phyloP scores from a whole-genome alignment of 2,329 filamentous ascomycete genomes.

The Diplodia mutila region DNA sequence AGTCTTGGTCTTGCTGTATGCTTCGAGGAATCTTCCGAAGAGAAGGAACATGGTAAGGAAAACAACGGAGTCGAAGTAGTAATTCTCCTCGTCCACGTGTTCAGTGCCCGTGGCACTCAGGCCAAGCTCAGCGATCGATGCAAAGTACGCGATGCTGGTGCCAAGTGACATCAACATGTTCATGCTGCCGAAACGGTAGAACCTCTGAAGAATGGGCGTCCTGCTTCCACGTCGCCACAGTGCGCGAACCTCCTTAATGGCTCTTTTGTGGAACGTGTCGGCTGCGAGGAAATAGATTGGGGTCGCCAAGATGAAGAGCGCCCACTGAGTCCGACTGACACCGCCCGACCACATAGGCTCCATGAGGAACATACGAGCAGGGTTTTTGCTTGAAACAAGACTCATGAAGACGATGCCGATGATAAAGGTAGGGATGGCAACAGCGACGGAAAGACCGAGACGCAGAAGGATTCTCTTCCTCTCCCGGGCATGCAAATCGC shows the following conservation, averaged over 20 bases:
- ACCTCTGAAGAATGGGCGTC: slow-evolving; percentile 72
- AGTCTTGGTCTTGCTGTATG: slow-evolving; percentile 88
- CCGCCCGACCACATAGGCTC: slow-evolving; percentile 68
- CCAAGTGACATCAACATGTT: slow-evolving; percentile 90
- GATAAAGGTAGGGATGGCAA: slow-evolving; percentile 81
- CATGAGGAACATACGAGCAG: slow-evolving; percentile 68
- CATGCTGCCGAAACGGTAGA: slow-evolving; percentile 96
- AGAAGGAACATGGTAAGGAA: slow-evolving; percentile 90
- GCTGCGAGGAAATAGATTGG: slow-evolving; percentile 86
- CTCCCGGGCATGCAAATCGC: slow-evolving; percentile 71
- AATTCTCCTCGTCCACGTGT: slow-evolving; percentile 41
- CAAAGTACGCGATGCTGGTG: slow-evolving; percentile 84
- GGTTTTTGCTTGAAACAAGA: slow-evolving; percentile 65
- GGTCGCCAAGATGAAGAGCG: slow-evolving; percentile 79
- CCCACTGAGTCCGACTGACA: slow-evolving; percentile 76
- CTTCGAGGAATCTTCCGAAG: slow-evolving; percentile 73
- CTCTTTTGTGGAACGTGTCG: slow-evolving; percentile 79
- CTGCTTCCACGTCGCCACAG: slow-evolving; percentile 78
- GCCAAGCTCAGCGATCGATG: slow-evolving; percentile 76
- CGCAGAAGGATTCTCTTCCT: slow-evolving; percentile 69
- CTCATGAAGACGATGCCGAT: slow-evolving; percentile 93
- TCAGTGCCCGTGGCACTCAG: slow-evolving; percentile 54
- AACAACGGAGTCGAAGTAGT: slow-evolving; percentile 90
- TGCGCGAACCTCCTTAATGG: slow-evolving; percentile 75
- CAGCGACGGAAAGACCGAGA: slow-evolving; percentile 68